Evolutionary conservation across 345 rosid genomes (phyloP).

Genomic region (Cardamine occulta): DNA sequence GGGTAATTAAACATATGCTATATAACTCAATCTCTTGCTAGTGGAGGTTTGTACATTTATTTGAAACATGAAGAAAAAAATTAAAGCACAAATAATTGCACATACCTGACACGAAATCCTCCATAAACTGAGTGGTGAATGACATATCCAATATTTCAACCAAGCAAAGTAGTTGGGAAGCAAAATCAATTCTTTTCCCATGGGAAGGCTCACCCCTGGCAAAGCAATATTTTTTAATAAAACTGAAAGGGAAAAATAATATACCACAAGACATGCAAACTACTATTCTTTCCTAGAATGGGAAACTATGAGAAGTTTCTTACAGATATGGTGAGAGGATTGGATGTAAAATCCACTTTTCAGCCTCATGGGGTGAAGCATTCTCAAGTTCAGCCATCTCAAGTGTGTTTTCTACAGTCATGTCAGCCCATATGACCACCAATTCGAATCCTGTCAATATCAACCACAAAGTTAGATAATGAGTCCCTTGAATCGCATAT

Average conservation of each 20-base stretch:
- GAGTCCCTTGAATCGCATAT: conserved; percentile 22
- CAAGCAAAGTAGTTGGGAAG: conserved; percentile 80
- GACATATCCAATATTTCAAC: conserved; percentile 74
- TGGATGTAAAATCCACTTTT: conserved; percentile 77
- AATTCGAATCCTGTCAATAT: conserved; percentile 71
- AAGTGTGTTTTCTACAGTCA: conserved; percentile 71
- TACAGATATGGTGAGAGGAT: conserved; percentile 66
- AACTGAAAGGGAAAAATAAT: conserved; percentile 29
- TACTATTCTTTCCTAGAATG: conserved; percentile 21
- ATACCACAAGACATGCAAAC: conserved; percentile 37
- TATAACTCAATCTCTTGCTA: conserved; percentile 11
- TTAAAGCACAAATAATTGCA: conserved; percentile 30
- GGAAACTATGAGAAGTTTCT: conserved; percentile 44
- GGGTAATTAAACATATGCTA: background rate
- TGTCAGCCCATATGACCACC: conserved; percentile 73
- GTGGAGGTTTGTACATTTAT: conserved; percentile 28
- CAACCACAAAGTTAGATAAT: conserved; percentile 24
- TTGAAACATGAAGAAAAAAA: conserved; percentile 27
- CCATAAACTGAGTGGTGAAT: conserved; percentile 82
- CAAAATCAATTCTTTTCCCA: conserved; percentile 69
- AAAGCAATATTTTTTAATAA: conserved; percentile 36
- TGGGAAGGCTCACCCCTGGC: conserved; percentile 58
- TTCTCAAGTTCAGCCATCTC: conserved; percentile 99
- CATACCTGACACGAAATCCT: conserved; percentile 92
- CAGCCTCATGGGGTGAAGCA: conserved; percentile 89